Evolutionary conservation across 2,329 filamentous ascomycete species (phyloP).

Genomic region (Fusarium nematophilum): DNA sequence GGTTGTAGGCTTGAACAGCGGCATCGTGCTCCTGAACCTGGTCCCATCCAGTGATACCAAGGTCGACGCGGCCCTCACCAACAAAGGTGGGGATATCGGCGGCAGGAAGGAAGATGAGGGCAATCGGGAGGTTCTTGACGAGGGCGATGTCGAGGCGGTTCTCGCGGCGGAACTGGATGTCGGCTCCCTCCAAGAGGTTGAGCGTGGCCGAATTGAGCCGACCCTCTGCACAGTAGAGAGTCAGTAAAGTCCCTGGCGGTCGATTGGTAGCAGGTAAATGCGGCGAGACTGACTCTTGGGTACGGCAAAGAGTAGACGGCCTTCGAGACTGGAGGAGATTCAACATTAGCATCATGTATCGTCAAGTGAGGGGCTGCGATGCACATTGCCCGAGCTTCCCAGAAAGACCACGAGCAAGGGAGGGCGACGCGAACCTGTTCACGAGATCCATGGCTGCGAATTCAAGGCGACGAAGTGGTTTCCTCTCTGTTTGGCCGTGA

Average conservation of each 20-base stretch:
- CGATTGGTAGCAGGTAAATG: background rate
- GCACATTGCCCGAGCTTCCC: slow-evolving; percentile 2
- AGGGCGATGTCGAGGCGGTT: slow-evolving; percentile 96
- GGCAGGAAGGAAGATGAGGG: slow-evolving; percentile 95
- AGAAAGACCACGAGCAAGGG: background rate
- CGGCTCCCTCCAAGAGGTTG: slow-evolving; percentile 90
- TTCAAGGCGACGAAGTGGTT: slow-evolving; percentile 5
- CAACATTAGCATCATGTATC: slow-evolving; percentile 29
- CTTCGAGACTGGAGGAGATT: slow-evolving; percentile 75
- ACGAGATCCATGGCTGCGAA: slow-evolving; percentile 61
- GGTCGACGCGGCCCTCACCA: slow-evolving; percentile 90
- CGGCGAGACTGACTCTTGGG: slow-evolving; percentile 83
- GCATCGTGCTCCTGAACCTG: slow-evolving; percentile 93
- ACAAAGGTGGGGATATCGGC: slow-evolving; percentile 98
- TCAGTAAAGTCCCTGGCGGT: slow-evolving; percentile 31
- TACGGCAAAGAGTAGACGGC: slow-evolving; percentile 94
- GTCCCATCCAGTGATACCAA: slow-evolving; percentile 94
- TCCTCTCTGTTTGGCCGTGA: slow-evolving; percentile 3
- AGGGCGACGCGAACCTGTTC: slow-evolving; percentile 58
- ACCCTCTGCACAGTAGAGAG: slow-evolving; percentile 72
- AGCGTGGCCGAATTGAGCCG: slow-evolving; percentile 89
- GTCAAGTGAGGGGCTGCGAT: background rate
- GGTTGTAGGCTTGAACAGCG: slow-evolving; percentile 61
- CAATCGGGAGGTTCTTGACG: slow-evolving; percentile 95
- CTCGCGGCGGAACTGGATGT: slow-evolving; percentile 96